Evolutionary conservation across 2,329 filamentous ascomycete species (phyloP), one percentile per base, ranked within the genome.

Genomic region (Aspergillus aculeatinus): DNA sequence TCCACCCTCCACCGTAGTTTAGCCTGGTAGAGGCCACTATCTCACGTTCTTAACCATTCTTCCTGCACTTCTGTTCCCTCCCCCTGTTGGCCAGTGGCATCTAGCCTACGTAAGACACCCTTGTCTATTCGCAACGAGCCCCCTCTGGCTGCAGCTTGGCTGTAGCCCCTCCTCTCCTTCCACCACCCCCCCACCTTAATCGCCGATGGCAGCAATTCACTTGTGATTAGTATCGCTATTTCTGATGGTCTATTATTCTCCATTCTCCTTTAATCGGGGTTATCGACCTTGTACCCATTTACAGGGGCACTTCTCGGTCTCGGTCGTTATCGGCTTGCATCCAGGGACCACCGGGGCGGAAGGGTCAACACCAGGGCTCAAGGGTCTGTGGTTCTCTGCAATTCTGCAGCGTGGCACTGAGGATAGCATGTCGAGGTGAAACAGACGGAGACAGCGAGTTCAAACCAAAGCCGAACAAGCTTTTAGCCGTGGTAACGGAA

Each of bases 41-140:
- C 42, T 54, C 42, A 42, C 21, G n/a, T 47, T 53, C 48, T 21
- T 42, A 23, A 42, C 39, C 39, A 19, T 59, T 29, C 42, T 21
- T 35, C 21, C 14, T 51, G 31, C 44, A 55, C 52, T 58, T 49
- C 23, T 50, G 50, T 6, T 33, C 7, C 27, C 9, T 7, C 27
- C 44, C 25, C 48, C 57, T 48, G 61, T 62, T 65, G 61, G 61
- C 51, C 60, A 57, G 53, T 61, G 50, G 52, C 48, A 55, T 56
- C 31, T 35, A 27, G 58, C 51, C 58, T 62, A 65, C 60, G 63
- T 64, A 65, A 64, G 60, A 50, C 62, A 25, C 48, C 58, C 58
- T 65, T 64, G 62, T 64, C 62, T 59, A 65, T 59, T 55, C 63
- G 57, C 63, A 60, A 64, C 57, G 53, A 60, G 49, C 59, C 58